Percentiles rank a stretch among this genome's conserved stretches.
These are phyloP conservation scores for Themeda triandra DNA, from an alignment of 176 grass and related monocot genomes.

Conservation along the genomic window DNA sequence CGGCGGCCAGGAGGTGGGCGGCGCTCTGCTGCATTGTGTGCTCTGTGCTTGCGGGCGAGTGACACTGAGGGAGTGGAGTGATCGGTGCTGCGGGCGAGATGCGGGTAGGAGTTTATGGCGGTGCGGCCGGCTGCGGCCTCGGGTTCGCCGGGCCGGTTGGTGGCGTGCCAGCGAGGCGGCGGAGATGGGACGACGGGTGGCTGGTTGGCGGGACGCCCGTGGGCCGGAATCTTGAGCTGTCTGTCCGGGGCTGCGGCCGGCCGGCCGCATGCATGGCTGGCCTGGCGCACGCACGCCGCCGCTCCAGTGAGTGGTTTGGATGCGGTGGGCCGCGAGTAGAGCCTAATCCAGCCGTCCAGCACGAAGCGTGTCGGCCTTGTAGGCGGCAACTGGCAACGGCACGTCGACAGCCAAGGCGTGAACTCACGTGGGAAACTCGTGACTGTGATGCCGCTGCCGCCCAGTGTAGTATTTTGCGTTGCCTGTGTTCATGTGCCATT, in stretches of 20 bases:
- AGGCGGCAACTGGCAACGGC: no score
- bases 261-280: no score
- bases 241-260: not conserved
- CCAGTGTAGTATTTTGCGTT: no score
- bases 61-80: not conserved
- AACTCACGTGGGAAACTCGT: no score
- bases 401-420: no score
- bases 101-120: not conserved
- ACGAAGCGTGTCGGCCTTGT: no score
- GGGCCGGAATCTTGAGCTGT: not conserved
- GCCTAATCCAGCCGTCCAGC: no score
- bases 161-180: not conserved
- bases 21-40: not conserved
- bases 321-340: no score
- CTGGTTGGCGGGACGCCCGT: conserved; percentile 7
- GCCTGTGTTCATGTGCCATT: no score
- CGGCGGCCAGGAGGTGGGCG: not conserved
- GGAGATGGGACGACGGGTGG: not conserved
- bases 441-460: no score
- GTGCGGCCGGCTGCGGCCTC: not conserved
- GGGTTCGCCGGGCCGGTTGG: not conserved
- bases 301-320: no score
- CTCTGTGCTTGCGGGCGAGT: not conserved
- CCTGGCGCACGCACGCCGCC: not conserved
- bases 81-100: not conserved